Evolutionary conservation across 495 filamentous ascomycete species (phyloP), one percentile per base, ranked within the genome.

Genomic region (Xylaria longipes): DNA sequence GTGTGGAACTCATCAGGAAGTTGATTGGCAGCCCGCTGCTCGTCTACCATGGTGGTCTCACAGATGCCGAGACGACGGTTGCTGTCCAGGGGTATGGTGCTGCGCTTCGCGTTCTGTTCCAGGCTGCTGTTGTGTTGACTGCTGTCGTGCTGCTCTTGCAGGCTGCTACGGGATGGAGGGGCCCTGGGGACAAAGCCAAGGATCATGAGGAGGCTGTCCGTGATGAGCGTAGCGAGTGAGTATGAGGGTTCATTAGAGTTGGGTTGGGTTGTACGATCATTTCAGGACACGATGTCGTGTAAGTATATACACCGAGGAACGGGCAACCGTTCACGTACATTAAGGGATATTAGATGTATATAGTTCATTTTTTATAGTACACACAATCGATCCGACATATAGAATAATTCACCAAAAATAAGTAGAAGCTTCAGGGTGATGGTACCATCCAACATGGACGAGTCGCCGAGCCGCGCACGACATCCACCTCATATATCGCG

Each of bases 21-120:
- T 79, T 95, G 50, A 82, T 93, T 0, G 92, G 92, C 0, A 92
- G 90, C 72, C 93, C 92, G 6, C 89, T 89, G 0, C 76, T 88
- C 5, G 91, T 94, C 0, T 82, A 80, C 52, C 72, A 82, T 27
- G 77, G 74, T 6, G 79, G 76, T 0, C 74, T 94, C 62, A 78
- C 74, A 0, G 87, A 84, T 0, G 75, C 76, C 0, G 91, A 93
- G 79, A 86, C 81, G 52, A 74, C 77, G 4, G 81, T 93, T n/a
- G 92, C 92, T 0, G 82, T 92, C 0, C 64, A 78, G 15, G 89
- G 88, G 3, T 94, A 94, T 74, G 85, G 89, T 73, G 76, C 80
- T 22, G 90, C 88, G 0, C 72, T 93, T 48, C 84, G 79, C 35
- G 82, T 81, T 27, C 74, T 94, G 57, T 92, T 93, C 71, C 75